Evolutionary conservation across 805 yeast genomes (phyloP), one percentile per base, ranked within the genome.

Genomic region (Cyberlindnera galapagoensis): DNA sequence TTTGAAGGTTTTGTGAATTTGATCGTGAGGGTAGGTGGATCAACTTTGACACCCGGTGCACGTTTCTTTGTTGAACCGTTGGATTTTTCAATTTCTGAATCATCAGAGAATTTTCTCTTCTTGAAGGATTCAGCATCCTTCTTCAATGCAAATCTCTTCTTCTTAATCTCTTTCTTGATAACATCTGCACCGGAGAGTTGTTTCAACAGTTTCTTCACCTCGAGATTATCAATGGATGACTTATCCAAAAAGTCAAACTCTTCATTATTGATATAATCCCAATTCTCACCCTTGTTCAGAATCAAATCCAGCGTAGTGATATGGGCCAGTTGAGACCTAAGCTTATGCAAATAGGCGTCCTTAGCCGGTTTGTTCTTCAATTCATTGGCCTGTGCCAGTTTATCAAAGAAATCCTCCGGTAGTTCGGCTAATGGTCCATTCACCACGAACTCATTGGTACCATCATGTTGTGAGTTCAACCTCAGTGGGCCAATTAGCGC

Each of bases 151-250:
- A 17, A 38, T 24, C 27, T 34, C 22, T 31, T 34, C 30, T 36
- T 34, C 32, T 41, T 46, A 10, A 40, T 14, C 16, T 44, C 52
- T 23, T 44, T 50, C 29, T 40, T 49, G 8, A 35, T 25, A 8
- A 52, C 24, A 12, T 52, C 54, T 21, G 44, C 42, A 10, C 44
- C 16, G 9, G 54, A 46, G 7, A 52, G 32, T 26, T 49, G 54
- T 28, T 52, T 52, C 28, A 51, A 20, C 17, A 52, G 37, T 33
- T 46, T 52, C 40, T 51, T 52, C 11, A 52, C 41, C 14, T 50
- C 52, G 6, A 42, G 35, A 16, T 39, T 49, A 19, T 52, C 56
- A 7, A 36, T 29, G 11, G 55, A 48, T 3, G 55, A 40, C 30
- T 34, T 44, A 28, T 46, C 44, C 14, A 52, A 28, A 32, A 50